Conservation (phyloP, 441 rosid genomes). For the Adansonia rubrostipa region DNA sequence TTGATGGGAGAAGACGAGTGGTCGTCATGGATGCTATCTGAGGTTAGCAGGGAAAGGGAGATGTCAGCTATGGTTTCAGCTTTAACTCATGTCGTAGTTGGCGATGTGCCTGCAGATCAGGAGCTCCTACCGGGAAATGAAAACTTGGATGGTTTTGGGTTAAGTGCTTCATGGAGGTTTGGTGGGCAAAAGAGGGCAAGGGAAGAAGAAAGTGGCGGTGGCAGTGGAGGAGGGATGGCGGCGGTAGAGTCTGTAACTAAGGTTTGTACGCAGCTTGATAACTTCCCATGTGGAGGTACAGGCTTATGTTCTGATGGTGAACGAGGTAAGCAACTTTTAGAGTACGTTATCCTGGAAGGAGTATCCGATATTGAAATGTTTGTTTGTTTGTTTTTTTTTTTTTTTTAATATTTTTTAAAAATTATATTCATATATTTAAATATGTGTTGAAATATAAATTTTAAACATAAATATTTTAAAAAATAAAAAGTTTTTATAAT, state of each 20-base stretch:
- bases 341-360: background rate
- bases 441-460: no score
- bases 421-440: no score
- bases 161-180: constrained; percentile 16
- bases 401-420: no score
- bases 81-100: constrained; percentile 56
- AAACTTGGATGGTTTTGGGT: constrained; percentile 7
- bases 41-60: constrained; percentile 46
- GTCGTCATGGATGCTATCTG: constrained; percentile 21
- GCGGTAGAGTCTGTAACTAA: background rate
- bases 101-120: constrained; percentile 31
- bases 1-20: background rate
- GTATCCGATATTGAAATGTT: no score
- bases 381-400: no score
- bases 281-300: constrained; percentile 21
- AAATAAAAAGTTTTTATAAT: no score
- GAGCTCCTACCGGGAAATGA: background rate
- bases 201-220: constrained; percentile 25
- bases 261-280: constrained; percentile 20
- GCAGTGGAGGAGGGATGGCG: background rate
- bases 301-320: constrained; percentile 5
- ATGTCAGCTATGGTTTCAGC: constrained; percentile 61
- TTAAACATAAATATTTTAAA: no score
- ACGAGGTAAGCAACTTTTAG: constrained; percentile 6
- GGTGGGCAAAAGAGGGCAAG: constrained; percentile 37